Conservation (phyloP, 768 basidiomycete genomes). For the Coprinopsis cinerea region DNA sequence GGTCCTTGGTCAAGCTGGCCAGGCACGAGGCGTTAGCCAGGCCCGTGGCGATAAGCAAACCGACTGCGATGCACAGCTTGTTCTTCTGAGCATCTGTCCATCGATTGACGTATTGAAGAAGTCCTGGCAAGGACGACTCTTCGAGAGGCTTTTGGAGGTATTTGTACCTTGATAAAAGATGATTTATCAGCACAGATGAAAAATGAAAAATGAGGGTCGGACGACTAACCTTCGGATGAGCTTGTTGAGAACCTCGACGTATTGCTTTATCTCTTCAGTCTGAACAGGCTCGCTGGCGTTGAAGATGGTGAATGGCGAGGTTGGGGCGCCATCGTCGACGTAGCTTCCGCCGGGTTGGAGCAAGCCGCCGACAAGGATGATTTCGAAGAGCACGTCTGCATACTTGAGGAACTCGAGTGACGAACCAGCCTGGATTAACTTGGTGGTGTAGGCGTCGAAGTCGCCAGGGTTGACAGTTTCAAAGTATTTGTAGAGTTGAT, state of each 20-base stretch:
- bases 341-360: conserved; percentile 94
- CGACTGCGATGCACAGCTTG: conserved; percentile 77
- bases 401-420: conserved; percentile 96
- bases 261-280: conserved; percentile 85
- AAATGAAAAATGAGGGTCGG: conserved; percentile 3
- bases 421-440: conserved; percentile 87
- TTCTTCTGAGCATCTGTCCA: conserved; percentile 75
- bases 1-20: conserved; percentile 83
- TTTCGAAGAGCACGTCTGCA: conserved; percentile 94
- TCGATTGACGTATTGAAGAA: conserved; percentile 86
- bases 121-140: conserved; percentile 69
- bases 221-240: conserved; percentile 78
- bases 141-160: conserved; percentile 98
- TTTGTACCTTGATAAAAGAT: conserved; percentile 67
- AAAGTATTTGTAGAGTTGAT: conserved; percentile 87
- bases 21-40: conserved; percentile 75
- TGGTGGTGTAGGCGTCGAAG: conserved; percentile 76
- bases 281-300: conserved; percentile 74
- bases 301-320: conserved; percentile 85
- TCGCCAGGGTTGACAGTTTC: conserved; percentile 76
- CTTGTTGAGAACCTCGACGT: conserved; percentile 92
- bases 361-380: conserved; percentile 91
- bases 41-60: conserved; percentile 80
- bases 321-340: conserved; percentile 80
- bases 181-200: conserved; percentile 14